These are phyloP conservation scores for Strigomonas culicis DNA, from an alignment of 208 protist genomes.

Conservation along the genomic window DNA sequence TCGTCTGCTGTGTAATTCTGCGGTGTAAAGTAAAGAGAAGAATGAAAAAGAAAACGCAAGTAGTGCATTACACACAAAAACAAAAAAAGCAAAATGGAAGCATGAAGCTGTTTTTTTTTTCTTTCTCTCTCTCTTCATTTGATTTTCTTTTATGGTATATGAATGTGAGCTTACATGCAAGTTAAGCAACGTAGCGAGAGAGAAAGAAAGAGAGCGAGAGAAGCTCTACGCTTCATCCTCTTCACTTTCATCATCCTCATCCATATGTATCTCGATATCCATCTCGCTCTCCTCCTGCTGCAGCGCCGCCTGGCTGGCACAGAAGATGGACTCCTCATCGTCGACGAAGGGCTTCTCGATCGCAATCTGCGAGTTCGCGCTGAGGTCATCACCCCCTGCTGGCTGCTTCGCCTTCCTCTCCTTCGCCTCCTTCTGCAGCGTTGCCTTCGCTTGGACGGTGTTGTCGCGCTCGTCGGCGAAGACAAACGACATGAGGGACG, in stretches of 20 bases:
- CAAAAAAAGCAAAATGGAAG: not conserved
- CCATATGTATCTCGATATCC: conserved; percentile 71
- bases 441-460: conserved; percentile 17
- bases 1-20: not conserved
- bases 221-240: conserved; percentile 14
- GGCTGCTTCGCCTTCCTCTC: conserved; percentile 3
- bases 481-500: conserved; percentile 69
- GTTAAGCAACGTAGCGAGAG: not conserved
- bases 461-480: conserved; percentile 90
- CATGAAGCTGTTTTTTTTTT: conserved; percentile 6
- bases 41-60: conserved; percentile 15
- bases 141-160: conserved; percentile 3
- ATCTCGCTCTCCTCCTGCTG: conserved; percentile 53
- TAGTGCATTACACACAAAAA: conserved; percentile 6
- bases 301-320: conserved; percentile 60
- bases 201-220: not conserved
- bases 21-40: conserved; percentile 11
- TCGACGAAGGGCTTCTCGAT: conserved; percentile 65
- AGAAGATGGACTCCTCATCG: conserved; percentile 75
- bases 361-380: conserved; percentile 15
- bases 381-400: not conserved
- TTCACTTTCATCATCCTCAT: conserved; percentile 45
- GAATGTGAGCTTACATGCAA: not conserved
- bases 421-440: conserved; percentile 11
- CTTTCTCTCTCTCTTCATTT: conserved; percentile 6